These are phyloP conservation scores for Pleurotus cornucopiae DNA, from an alignment of 768 basidiomycete species.

Conservation along the genomic window DNA sequence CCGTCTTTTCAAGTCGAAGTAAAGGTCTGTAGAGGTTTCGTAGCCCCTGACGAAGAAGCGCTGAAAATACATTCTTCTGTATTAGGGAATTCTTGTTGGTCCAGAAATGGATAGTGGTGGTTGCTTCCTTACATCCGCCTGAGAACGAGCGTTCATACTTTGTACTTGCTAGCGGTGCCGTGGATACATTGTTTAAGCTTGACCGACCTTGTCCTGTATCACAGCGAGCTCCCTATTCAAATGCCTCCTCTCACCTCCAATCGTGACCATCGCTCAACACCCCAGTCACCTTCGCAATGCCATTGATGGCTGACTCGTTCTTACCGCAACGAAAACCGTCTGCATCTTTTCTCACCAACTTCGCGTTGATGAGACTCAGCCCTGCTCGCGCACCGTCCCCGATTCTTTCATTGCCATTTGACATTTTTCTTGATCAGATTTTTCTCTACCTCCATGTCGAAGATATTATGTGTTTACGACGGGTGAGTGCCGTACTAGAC, in stretches of 20 bases:
- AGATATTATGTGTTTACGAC: slow-evolving; percentile 42
- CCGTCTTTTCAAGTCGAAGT: background rate
- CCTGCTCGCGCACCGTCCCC: background rate
- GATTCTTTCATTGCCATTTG: slow-evolving; percentile 24
- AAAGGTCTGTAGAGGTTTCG: background rate
- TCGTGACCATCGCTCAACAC: no score
- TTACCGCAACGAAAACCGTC: background rate
- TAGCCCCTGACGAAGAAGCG: no score
- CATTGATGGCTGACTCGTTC: no score
- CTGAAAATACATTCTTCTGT: background rate
- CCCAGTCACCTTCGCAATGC: no score
- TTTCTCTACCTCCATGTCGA: slow-evolving; percentile 39
- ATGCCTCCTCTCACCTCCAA: no score
- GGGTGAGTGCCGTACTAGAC: slow-evolving; percentile 23
- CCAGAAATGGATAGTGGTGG: no score
- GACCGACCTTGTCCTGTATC: no score
- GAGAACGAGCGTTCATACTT: no score
- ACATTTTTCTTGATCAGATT: slow-evolving; percentile 39
- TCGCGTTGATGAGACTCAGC: background rate
- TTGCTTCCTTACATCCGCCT: no score
- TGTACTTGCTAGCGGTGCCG: no score
- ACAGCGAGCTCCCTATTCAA: no score
- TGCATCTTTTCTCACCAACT: background rate
- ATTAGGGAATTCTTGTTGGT: background rate
- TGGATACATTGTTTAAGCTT: no score